phyloP scores from a whole-genome alignment of 139 green algal species.

The Coelastrella sp. region DNA sequence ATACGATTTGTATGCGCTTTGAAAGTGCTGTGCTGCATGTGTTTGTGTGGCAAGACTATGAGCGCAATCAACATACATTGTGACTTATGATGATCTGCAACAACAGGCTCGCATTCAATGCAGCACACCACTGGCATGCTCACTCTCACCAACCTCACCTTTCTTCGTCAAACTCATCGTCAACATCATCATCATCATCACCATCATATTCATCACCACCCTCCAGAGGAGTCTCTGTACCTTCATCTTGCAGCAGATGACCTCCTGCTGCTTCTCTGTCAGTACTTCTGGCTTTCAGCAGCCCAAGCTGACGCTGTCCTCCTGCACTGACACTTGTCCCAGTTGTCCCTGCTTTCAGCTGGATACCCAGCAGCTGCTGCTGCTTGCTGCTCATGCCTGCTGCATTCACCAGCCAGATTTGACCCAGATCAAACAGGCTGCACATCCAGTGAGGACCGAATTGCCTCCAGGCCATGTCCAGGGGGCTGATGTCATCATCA shows the following conservation, averaged over 20 bases:
- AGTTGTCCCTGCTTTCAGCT: no score
- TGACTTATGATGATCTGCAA: no score
- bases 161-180: not conserved
- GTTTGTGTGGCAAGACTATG: no score
- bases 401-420: slow-evolving; percentile 23
- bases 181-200: not conserved
- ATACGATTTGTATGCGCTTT: no score
- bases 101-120: no score
- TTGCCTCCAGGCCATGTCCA: not conserved
- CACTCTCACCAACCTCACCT: not conserved
- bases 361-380: not conserved
- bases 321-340: no score
- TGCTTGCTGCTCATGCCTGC: slow-evolving; percentile 3
- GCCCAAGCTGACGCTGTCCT: not conserved
- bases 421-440: not conserved
- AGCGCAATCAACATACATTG: no score
- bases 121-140: not conserved
- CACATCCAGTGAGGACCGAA: slow-evolving; percentile 14
- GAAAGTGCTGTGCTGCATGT: no score
- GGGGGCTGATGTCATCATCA: not conserved
- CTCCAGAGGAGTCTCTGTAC: no score
- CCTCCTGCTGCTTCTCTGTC: not conserved
- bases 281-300: not conserved
- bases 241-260: no score
- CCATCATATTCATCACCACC: not conserved